Base-by-base conservation (phyloP, 2,329 filamentous ascomycete genomes). In the Aspergillus sp. region DNA sequence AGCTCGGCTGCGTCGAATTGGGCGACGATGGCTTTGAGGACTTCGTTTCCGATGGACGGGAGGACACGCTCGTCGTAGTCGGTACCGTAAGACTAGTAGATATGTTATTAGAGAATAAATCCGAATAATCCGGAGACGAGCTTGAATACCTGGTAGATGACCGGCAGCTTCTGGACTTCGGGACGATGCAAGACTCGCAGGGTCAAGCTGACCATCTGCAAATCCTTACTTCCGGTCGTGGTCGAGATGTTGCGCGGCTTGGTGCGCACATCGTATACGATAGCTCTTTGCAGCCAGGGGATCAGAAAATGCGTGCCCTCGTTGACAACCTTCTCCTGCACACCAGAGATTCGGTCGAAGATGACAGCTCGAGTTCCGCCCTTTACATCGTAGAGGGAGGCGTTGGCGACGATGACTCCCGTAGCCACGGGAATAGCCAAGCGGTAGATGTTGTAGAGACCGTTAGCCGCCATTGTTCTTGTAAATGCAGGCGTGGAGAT, bases 141-240 rank as follows among this genome's bases (percentile, higher is more conserved):
- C 46, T 25, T 41, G 25, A n/a, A 53, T 81, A 97, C 94, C 88
- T 98, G 95, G 85, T 99, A 99, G 74, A 99, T 99, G 83, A 94
- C 96, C 63, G 95, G 96, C 75, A 99, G 83, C 72, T 89, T 87
- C 84, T 92, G 88, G 72, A 99, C 94, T 60, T 97, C 94, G 6
- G 96, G 95, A 71, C 96, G 87, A 82, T 98, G 94, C 79, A 99
- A 81, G 67, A 99, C 95, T 80, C 95, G 87, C 77, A 99, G 85
- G 57, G 95, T 99, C 85, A 99, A 86, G 85, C 93, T 97, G 74
- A 99, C 95, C 95, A 99, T 99, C 84, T 99, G 95, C 85, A 99
- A 81, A 82, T 99, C 95, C 87, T 99, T 99, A 86, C 90, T 94
- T 62, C 95, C 95, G 13, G 95, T 99, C 25, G 95, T 99, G 30